These are phyloP conservation scores for Zygnema cylindricum DNA, from an alignment of 139 green algal species.

Conservation along the genomic window DNA sequence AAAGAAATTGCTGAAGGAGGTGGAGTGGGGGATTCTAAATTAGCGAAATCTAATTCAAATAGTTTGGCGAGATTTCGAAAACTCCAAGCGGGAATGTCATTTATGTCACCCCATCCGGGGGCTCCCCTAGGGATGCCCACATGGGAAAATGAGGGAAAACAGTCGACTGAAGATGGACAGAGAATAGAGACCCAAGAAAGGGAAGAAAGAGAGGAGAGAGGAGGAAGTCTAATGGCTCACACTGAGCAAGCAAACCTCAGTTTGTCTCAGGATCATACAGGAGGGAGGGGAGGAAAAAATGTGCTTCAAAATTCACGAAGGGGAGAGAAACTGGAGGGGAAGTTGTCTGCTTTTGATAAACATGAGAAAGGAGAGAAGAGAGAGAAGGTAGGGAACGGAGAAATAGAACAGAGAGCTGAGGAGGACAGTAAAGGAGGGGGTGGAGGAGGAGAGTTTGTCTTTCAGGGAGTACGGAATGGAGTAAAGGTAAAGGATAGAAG, in stretches of 20 bases:
- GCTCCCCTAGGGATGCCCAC: neutral
- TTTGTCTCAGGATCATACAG: neutral
- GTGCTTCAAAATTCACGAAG: too few relatives aligned
- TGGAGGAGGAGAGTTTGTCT: neutral
- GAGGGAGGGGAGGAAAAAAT: constrained; percentile 8
- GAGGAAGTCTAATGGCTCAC: neutral
- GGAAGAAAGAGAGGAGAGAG: neutral
- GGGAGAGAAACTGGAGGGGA: too few relatives aligned
- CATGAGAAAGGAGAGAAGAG: neutral
- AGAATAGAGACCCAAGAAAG: neutral
- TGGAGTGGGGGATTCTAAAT: constrained; percentile 8
- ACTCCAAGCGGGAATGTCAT: constrained; percentile 22
- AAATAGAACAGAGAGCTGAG: too few relatives aligned
- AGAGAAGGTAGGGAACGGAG: neutral
- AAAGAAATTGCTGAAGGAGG: neutral
- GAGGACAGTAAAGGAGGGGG: constrained; percentile 1
- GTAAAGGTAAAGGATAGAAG: neutral
- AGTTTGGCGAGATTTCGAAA: constrained; percentile 12
- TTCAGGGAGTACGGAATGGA: neutral
- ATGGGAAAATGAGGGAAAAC: neutral
- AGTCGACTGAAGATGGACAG: constrained; percentile 6
- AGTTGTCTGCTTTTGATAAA: neutral
- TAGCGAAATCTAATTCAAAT: neutral
- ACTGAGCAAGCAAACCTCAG: neutral
- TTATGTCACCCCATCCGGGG: constrained; percentile 1